These are phyloP conservation scores for Acacia pycnantha DNA, from an alignment of 331 rosid genomes.

Conservation along the genomic window DNA sequence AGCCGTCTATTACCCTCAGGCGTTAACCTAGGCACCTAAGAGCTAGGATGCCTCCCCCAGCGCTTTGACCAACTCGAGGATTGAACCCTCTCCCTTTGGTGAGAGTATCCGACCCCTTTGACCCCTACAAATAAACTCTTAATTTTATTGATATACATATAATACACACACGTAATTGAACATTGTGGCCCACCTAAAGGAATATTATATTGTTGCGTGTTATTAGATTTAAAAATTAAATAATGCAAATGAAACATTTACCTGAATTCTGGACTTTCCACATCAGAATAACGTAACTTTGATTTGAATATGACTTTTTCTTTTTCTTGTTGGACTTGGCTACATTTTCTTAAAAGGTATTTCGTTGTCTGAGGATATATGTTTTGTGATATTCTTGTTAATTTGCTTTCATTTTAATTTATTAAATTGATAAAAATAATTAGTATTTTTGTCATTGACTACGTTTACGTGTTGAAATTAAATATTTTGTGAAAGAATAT, in stretches of 20 bases:
- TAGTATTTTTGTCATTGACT: background rate
- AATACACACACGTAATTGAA: too few relatives aligned
- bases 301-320: background rate
- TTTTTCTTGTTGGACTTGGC: background rate
- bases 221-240: background rate
- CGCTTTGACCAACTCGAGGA: too few relatives aligned
- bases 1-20: too few relatives aligned
- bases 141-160: too few relatives aligned
- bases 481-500: background rate
- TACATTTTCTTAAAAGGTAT: background rate
- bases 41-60: too few relatives aligned
- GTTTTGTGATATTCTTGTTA: background rate
- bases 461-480: background rate
- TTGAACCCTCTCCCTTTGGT: too few relatives aligned
- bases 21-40: too few relatives aligned
- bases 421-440: background rate
- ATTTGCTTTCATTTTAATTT: background rate
- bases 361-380: too few relatives aligned
- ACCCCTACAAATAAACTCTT: too few relatives aligned
- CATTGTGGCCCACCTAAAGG: background rate
- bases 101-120: too few relatives aligned
- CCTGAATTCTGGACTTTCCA: too few relatives aligned
- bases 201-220: background rate
- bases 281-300: too few relatives aligned
- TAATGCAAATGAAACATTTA: background rate